phyloP scores from a whole-genome alignment of 208 protist genomes.

The Hexamita inflata region DNA sequence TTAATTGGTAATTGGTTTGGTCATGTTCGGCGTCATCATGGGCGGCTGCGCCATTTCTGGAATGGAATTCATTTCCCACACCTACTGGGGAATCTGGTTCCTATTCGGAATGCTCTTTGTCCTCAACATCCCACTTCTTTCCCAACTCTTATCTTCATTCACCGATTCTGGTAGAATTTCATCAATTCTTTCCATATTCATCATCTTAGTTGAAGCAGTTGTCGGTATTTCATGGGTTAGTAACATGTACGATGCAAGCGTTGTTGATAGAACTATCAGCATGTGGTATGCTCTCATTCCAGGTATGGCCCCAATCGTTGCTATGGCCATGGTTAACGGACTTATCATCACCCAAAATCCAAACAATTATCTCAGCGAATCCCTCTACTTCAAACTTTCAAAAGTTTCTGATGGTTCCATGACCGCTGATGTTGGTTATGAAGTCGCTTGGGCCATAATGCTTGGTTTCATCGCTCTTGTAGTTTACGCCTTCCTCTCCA shows the following conservation, averaged over 20 bases:
- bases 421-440: not conserved
- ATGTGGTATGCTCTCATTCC: slow-evolving; percentile 2
- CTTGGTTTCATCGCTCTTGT: slow-evolving; percentile 38
- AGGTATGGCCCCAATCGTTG: not conserved
- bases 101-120: not conserved
- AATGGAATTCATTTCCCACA: no score
- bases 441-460: not conserved
- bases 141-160: not conserved
- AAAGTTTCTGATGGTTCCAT: not conserved
- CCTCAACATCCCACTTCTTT: not conserved
- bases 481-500: slow-evolving; percentile 41
- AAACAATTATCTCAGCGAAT: not conserved
- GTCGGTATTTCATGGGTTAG: not conserved
- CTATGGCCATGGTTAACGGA: not conserved
- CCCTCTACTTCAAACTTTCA: not conserved
- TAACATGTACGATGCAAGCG: not conserved
- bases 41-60: no score
- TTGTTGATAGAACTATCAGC: not conserved
- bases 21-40: no score
- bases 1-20: not conserved
- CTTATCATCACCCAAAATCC: not conserved
- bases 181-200: not conserved
- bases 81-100: no score
- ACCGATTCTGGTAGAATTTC: slow-evolving; percentile 6
- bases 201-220: not conserved